A percentile compares a stretch with the other conserved stretches of the same genome.
phyloP scores from a whole-genome alignment of 805 yeast genomes.

The Pichia scutulata region DNA sequence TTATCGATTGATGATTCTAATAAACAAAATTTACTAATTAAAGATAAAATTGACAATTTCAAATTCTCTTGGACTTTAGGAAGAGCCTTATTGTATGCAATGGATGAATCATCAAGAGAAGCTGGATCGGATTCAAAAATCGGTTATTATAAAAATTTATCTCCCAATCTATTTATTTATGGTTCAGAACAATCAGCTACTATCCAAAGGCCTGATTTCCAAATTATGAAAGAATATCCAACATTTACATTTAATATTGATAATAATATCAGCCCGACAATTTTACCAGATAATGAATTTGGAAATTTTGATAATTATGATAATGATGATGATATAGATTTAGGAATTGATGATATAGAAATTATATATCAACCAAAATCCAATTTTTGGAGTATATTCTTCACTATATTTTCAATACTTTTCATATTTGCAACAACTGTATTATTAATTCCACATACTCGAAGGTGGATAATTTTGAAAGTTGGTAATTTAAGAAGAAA shows the following conservation, averaged over 20 bases:
- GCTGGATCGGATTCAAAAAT: conserved; percentile 16
- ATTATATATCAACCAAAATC: neutral
- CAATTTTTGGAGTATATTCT: neutral
- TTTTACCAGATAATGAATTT: neutral
- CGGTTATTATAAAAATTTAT: conserved; percentile 44
- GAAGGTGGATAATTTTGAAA: conserved; percentile 1
- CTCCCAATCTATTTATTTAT: conserved; percentile 37
- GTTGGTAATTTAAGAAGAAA: neutral
- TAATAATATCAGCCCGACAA: neutral
- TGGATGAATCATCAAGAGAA: conserved; percentile 37
- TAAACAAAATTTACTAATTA: conserved; percentile 31
- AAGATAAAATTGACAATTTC: conserved; percentile 62
- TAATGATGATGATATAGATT: conserved; percentile 5
- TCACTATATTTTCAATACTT: neutral
- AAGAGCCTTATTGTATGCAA: conserved; percentile 53
- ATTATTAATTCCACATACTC: neutral
- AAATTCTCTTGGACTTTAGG: conserved; percentile 96
- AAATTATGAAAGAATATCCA: conserved; percentile 15
- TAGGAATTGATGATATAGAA: neutral
- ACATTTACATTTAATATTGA: conserved; percentile 3
- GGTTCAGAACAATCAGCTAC: conserved; percentile 47
- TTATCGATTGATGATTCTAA: conserved; percentile 41
- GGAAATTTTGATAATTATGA: neutral
- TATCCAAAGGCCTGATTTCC: conserved; percentile 36
- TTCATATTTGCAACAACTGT: neutral